Percentiles rank a stretch among this genome's conserved stretches.
Evolutionary conservation across 106 monocot genomes (phyloP).

Genomic region (Agapanthus africanus): DNA sequence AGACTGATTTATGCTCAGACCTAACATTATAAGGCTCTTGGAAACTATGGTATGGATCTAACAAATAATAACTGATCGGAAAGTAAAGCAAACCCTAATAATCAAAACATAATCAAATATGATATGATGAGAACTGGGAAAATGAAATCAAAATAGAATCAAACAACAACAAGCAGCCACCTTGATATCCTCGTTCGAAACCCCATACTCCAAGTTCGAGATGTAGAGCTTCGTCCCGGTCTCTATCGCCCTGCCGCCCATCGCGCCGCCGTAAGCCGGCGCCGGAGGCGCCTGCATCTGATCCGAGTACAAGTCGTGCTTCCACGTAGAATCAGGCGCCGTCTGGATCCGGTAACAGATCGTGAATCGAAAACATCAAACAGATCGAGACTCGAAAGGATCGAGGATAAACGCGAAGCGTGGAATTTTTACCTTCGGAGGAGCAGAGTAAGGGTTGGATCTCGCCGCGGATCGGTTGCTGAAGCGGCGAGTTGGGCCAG

Average conservation of each 20-base stretch:
- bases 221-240: constrained; percentile 80
- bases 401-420: no score
- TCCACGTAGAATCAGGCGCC: constrained; percentile 13
- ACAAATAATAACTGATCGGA: no score
- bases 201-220: constrained; percentile 74
- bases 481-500: constrained; percentile 15
- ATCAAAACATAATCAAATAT: no score
- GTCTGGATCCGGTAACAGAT: constrained; percentile 5
- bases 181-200: constrained; percentile 73
- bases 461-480: constrained; percentile 12
- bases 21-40: no score
- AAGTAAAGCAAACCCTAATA: no score
- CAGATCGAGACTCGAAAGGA: constrained; percentile 1
- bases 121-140: no score
- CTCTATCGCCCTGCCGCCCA: constrained; percentile 29
- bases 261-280: not conserved
- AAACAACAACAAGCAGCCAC: no score
- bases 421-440: constrained; percentile 11
- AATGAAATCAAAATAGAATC: no score
- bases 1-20: no score
- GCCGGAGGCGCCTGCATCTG: not conserved
- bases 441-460: not conserved
- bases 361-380: not conserved
- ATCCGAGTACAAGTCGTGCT: constrained; percentile 12
- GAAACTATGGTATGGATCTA: no score